Conservation (phyloP, 129 eudicot species). For the Ambrosia trifida region DNA sequence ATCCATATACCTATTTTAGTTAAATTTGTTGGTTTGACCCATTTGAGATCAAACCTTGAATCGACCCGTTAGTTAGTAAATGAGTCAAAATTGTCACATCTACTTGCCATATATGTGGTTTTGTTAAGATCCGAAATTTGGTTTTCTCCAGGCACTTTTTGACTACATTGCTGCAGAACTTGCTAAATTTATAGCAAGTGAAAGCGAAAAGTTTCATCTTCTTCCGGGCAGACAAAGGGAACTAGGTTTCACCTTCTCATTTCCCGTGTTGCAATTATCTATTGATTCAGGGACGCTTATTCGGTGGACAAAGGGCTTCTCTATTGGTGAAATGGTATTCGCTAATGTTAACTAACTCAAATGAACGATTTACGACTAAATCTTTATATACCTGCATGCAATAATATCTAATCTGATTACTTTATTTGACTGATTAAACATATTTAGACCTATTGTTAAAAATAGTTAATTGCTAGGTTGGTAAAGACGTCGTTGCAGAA, state of each 20-base stretch:
- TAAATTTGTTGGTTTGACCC: background rate
- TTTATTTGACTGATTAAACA: background rate
- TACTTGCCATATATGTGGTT: background rate
- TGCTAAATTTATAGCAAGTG: slow-evolving; percentile 63
- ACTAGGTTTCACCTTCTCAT: slow-evolving; percentile 92
- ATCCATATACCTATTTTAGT: background rate
- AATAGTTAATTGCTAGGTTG: slow-evolving; percentile 26
- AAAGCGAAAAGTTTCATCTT: slow-evolving; percentile 62
- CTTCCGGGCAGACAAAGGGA: slow-evolving; percentile 72
- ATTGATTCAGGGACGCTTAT: slow-evolving; percentile 78
- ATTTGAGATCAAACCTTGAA: background rate
- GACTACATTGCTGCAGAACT: slow-evolving; percentile 83
- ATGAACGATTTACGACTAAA: background rate
- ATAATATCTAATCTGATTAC: slow-evolving; percentile 7
- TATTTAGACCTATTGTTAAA: background rate
- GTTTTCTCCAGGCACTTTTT: slow-evolving; percentile 73
- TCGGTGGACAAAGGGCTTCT: slow-evolving; percentile 95
- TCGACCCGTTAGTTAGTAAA: background rate
- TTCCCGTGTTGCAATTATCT: slow-evolving; percentile 94
- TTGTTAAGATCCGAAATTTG: slow-evolving; percentile 14
- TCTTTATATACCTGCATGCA: slow-evolving; percentile 5
- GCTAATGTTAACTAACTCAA: background rate
- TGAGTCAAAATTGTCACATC: background rate
- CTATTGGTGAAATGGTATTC: slow-evolving; percentile 64
- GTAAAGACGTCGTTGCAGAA: slow-evolving; percentile 54